Percentiles rank a stretch among this genome's conserved stretches.
Evolutionary conservation across 129 eudicot genomes (phyloP).

Genomic region (Saposhnikovia divaricata): DNA sequence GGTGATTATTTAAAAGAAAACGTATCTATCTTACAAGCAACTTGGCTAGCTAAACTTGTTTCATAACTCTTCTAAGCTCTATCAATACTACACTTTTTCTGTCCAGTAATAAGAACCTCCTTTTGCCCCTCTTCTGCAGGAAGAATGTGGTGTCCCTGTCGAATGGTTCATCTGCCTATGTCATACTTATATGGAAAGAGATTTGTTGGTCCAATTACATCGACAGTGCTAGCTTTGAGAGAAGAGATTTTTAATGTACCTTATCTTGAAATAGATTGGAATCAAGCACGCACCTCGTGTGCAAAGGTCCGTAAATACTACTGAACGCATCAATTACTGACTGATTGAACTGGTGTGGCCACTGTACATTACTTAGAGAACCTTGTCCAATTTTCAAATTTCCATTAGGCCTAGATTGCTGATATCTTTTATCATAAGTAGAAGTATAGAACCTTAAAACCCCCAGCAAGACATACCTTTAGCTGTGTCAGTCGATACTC

Average conservation of each 20-base stretch:
- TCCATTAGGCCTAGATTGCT: neutral
- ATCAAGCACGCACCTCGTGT: conserved; percentile 42
- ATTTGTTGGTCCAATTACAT: conserved; percentile 81
- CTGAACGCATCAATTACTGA: too few species aligned
- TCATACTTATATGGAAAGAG: conserved; percentile 88
- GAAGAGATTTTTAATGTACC: conserved; percentile 24
- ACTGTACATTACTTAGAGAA: neutral
- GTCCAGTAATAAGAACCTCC: neutral
- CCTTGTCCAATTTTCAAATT: neutral
- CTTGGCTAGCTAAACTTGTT: neutral
- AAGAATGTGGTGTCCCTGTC: conserved; percentile 42
- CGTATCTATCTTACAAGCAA: too few species aligned
- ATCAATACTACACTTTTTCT: neutral
- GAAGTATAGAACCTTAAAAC: too few species aligned
- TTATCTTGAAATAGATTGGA: conserved; percentile 36
- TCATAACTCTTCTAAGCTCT: neutral
- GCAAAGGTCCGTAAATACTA: conserved; percentile 55
- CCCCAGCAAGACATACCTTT: neutral
- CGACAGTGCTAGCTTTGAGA: conserved; percentile 67
- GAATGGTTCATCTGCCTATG: conserved; percentile 97
- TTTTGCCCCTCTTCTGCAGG: conserved; percentile 24
- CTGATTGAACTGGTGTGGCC: neutral
- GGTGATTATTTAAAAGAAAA: too few species aligned
- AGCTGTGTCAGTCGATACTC: neutral
- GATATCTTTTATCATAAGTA: neutral